Evolutionary conservation across 2,329 filamentous ascomycete species (phyloP).

Genomic region (Apiospora phragmitis): DNA sequence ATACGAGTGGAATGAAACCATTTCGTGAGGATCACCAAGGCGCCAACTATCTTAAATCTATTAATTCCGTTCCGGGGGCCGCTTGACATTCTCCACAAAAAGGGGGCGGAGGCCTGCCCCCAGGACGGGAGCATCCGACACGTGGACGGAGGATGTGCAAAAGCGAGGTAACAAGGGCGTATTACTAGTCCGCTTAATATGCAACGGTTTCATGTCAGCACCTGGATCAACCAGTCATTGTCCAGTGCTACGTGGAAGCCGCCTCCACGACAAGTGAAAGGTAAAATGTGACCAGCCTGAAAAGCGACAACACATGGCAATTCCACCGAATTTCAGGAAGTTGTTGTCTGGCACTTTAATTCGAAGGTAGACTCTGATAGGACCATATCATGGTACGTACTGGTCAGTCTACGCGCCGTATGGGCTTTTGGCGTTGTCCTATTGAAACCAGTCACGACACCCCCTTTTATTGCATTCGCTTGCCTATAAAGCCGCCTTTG

Average conservation of each 20-base stretch:
- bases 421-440: not conserved
- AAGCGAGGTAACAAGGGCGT: not conserved
- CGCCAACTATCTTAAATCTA: not conserved
- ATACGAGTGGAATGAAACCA: not conserved
- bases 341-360: not conserved
- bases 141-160: not conserved
- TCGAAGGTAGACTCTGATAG: not conserved
- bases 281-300: not conserved
- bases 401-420: not conserved
- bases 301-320: not conserved
- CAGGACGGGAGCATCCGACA: not conserved
- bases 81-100: not conserved
- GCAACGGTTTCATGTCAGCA: not conserved
- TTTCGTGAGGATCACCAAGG: not conserved
- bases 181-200: not conserved
- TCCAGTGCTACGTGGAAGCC: not conserved
- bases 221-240: not conserved
- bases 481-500: not conserved
- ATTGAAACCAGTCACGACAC: not conserved
- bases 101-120: constrained; percentile 1
- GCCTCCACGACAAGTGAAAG: not conserved
- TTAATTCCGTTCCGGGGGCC: not conserved
- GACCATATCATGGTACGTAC: not conserved
- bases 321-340: not conserved
- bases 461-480: not conserved